phyloP scores from a whole-genome alignment of 2,329 filamentous ascomycete genomes.

The Ambrosiella cleistominuta region DNA sequence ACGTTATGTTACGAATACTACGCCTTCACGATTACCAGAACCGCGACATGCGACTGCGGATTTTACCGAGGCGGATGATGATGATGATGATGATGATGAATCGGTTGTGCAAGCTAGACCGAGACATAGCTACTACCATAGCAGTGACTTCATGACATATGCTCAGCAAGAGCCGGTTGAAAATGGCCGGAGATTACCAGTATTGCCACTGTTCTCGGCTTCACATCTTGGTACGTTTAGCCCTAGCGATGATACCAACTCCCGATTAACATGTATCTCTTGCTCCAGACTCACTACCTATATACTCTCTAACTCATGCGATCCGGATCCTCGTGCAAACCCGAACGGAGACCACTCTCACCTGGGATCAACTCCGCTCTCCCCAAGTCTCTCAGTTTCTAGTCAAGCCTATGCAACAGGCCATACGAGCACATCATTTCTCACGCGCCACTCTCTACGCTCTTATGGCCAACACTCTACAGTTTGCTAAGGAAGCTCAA shows the following conservation, averaged over 20 bases:
- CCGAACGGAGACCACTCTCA: slow-evolving; percentile 76
- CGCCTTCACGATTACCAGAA: slow-evolving; percentile 13
- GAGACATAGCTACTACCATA: slow-evolving; percentile 17
- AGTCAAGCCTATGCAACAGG: slow-evolving; percentile 84
- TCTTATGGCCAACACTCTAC: slow-evolving; percentile 80
- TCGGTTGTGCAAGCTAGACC: slow-evolving; percentile 15
- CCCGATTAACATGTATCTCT: slow-evolving; percentile 4
- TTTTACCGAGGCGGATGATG: slow-evolving; percentile 46
- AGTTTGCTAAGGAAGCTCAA: slow-evolving; percentile 78
- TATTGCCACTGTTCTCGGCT: slow-evolving; percentile 65
- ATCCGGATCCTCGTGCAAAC: slow-evolving; percentile 71
- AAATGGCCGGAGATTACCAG: slow-evolving; percentile 18
- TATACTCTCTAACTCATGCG: slow-evolving; percentile 80
- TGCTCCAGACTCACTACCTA: slow-evolving; percentile 56
- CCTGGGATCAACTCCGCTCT: slow-evolving; percentile 91
- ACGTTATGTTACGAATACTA: slow-evolving; percentile 16
- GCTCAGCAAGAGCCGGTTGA: slow-evolving; percentile 11
- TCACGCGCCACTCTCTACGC: slow-evolving; percentile 76
- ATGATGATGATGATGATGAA: slow-evolving; percentile 21
- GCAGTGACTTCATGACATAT: slow-evolving; percentile 13
- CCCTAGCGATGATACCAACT: not conserved
- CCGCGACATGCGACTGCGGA: slow-evolving; percentile 42
- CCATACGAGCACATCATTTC: slow-evolving; percentile 69
- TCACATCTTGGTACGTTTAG: slow-evolving; percentile 48
- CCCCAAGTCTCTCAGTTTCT: slow-evolving; percentile 92